Conservation (phyloP, 2,329 filamentous ascomycete species). For the Nothophaeocryptopus gaeumannii region DNA sequence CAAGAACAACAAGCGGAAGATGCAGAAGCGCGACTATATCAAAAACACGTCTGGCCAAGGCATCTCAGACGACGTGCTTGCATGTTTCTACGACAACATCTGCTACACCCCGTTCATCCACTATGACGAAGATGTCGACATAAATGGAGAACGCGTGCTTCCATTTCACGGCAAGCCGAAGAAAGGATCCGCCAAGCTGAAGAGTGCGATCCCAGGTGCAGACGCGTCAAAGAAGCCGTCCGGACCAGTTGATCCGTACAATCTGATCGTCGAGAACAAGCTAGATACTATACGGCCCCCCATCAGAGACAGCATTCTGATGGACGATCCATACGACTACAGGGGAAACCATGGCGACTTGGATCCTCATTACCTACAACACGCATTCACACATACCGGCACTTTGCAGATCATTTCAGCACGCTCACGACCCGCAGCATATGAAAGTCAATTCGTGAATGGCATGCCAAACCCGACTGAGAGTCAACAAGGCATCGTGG, state of each 20-base stretch:
- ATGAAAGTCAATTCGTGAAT: constrained; percentile 66
- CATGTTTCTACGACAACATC: constrained; percentile 98
- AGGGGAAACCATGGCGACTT: constrained; percentile 71
- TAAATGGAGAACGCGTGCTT: constrained; percentile 70
- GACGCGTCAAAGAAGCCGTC: constrained; percentile 67
- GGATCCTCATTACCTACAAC: constrained; percentile 78
- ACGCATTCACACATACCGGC: constrained; percentile 85
- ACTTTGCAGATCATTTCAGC: constrained; percentile 93
- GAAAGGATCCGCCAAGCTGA: constrained; percentile 60
- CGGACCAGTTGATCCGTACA: constrained; percentile 77
- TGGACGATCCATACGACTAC: constrained; percentile 91
- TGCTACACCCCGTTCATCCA: constrained; percentile 98
- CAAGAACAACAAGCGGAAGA: constrained; percentile 99
- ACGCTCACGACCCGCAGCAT: constrained; percentile 88
- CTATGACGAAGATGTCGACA: constrained; percentile 86
- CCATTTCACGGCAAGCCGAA: constrained; percentile 62
- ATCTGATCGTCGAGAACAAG: constrained; percentile 85
- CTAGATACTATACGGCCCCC: constrained; percentile 79
- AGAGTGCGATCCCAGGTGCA: constrained; percentile 53
- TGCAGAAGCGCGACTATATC: constrained; percentile 93
- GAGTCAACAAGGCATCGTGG: constrained; percentile 86
- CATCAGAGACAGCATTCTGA: constrained; percentile 84
- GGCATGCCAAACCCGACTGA: constrained; percentile 60
- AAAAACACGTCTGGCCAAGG: constrained; percentile 91
- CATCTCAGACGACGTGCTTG: constrained; percentile 87